Evolutionary conservation across 352 stramenopile genomes (phyloP).

Genomic region (Phytophthora pisi): DNA sequence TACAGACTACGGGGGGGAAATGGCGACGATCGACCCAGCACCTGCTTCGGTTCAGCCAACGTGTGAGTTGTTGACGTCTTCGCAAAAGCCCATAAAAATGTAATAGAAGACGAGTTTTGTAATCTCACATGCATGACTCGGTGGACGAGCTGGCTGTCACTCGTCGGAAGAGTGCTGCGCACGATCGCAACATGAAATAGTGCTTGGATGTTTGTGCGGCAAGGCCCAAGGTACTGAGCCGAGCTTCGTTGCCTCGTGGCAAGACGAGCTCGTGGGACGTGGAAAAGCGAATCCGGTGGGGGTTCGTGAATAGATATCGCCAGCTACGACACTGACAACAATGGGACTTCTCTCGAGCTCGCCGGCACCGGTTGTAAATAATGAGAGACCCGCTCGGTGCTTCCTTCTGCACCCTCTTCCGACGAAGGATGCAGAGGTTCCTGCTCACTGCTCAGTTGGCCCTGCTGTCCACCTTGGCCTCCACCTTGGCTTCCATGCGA

Average conservation of each 20-base stretch:
- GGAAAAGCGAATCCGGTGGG: conserved; percentile 2
- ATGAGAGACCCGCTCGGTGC: background rate
- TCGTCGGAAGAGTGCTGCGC: no score
- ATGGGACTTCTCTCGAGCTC: conserved; percentile 3
- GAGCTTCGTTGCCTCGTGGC: background rate
- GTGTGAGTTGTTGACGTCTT: conserved; percentile 21
- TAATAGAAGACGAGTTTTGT: conserved; percentile 24
- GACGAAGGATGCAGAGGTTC: conserved; percentile 6
- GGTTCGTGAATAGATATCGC: conserved; percentile 23
- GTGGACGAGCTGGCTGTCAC: background rate
- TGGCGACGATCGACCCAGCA: conserved; percentile 9
- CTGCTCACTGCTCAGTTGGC: conserved; percentile 26
- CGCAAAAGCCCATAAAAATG: conserved; percentile 33
- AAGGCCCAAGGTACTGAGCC: background rate
- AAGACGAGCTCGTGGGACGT: background rate
- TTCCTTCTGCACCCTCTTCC: conserved; percentile 10
- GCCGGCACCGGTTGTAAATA: conserved; percentile 1
- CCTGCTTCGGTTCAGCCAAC: conserved; percentile 8
- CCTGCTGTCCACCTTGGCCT: conserved; percentile 42
- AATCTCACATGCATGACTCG: background rate
- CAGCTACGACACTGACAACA: conserved; percentile 14
- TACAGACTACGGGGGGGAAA: background rate
- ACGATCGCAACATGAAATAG: no score
- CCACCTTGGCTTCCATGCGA: conserved; percentile 81
- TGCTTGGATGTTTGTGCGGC: background rate